Evolutionary conservation across 805 yeast species (phyloP), one percentile per base, ranked within the genome.

Genomic region (Ogataea thermomethanolica): DNA sequence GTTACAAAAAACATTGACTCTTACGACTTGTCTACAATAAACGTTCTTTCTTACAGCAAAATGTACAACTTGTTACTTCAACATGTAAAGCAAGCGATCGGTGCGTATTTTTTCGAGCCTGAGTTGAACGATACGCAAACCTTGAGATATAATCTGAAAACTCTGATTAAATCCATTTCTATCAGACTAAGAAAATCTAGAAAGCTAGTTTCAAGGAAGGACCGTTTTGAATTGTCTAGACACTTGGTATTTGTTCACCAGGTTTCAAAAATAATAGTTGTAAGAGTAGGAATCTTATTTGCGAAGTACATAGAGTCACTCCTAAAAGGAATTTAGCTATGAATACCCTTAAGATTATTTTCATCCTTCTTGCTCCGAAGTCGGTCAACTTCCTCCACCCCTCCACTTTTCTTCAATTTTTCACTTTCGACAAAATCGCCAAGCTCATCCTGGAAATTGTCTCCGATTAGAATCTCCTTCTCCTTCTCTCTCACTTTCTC

Each of bases 361-460:
- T 73, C 78, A 61, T 88, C 95, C 48, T 85, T 81, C 45, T 72
- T 65, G 50, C 69, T 71, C 43, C 96, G 70, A 35, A 70, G 50
- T 44, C 86, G 69, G 51, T 91, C 98, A 14, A 86, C 67, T 53
- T 88, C 97, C 46, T 85, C 95, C 14, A 89, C 74, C 1, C 98
- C 97, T 5, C 97, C 97, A 13, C 89, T 76, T 48, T 78, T 83
- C 55, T 85, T 86, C 43, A 91, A 69, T 55, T 74, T 84, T 22
- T 77, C 73, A 30, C 81, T 91, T 6, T 73, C 90, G 7, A 91
- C 96, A 69, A 88, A 91, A 14, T 77, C 83, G 2, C 81, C 93
- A 6, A 91, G 66, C 57, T 91, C 98, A 44, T 84, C 89, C 57
- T 84, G 86, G 55, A 91, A 91, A 39, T 81, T 82, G 47, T 78